phyloP scores from a whole-genome alignment of 345 rosid genomes.

The Corchorus olitorius region DNA sequence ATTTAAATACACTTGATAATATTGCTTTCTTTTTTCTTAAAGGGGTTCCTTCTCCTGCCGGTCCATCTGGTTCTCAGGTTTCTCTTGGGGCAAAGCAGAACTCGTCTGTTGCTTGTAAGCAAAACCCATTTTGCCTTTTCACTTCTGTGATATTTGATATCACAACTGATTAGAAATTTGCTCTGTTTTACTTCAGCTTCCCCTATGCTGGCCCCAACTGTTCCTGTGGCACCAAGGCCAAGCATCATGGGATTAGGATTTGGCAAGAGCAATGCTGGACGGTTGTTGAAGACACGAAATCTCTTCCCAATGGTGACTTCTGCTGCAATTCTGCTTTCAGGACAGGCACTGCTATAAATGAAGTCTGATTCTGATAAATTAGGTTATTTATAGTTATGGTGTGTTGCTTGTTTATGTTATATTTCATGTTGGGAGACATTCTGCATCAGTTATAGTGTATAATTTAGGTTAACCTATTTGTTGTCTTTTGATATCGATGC shows the following conservation, averaged over 20 bases:
- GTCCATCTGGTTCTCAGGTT: conserved; percentile 45
- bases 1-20: not conserved
- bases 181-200: conserved; percentile 38
- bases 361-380: not conserved
- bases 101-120: conserved; percentile 49
- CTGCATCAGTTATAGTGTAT: not conserved
- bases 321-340: conserved; percentile 27
- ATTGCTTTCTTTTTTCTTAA: not conserved
- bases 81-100: conserved; percentile 42
- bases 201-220: conserved; percentile 31
- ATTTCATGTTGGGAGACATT: not conserved
- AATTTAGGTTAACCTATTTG: not conserved
- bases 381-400: not conserved
- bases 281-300: conserved; percentile 34
- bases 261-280: conserved; percentile 33
- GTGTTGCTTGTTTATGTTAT: not conserved
- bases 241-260: conserved; percentile 43
- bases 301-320: conserved; percentile 29
- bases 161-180: not conserved
- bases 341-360: conserved; percentile 25
- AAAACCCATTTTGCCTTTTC: not conserved
- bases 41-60: conserved; percentile 38
- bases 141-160: not conserved
- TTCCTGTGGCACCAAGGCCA: conserved; percentile 47
- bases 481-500: not conserved